Base-by-base conservation (phyloP, 2,329 filamentous ascomycete genomes). In the Penicillium sp. region DNA sequence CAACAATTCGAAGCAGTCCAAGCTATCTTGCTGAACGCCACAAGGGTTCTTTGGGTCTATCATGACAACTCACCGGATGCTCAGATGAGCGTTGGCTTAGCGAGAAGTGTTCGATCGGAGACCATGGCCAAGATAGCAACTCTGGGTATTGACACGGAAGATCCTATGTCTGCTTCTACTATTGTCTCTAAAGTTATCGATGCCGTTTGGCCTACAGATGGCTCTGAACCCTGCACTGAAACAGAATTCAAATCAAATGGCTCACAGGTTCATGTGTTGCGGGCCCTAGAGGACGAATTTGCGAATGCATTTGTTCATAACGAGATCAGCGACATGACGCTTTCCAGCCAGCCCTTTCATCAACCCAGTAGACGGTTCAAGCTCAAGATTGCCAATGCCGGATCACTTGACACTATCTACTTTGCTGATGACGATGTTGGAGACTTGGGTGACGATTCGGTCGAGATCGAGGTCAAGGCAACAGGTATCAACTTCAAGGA, bases 41-140 rank as follows among this genome's bases (percentile, higher is more conserved):
- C 50, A 6, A 53, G 60, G 21, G 47, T 65, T 3, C 59, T 68
- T 12, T 68, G 66, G 66, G 64, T 68, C 9, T 65, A 66, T 35
- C 58, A 57, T 5, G 51, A 57, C 14, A 58, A 62, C 18, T 60
- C 38, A 21, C 64, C 65, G 8, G 66, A 67, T 53, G 56, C 63
- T 14, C 63, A 66, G 30, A 67, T 67, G 66, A 62, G 59, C n/a
- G 60, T 67, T n/a, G 66, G 66, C 8, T 45, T 68, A 8, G 59
- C 63, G 11, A 60, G 66, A 14, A 66, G 61, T 46, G 47, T 68
- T 18, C 63, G 66, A 16, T 67, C 66, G 1, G 65, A 67, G 51
- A 63, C 61, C 0, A 26, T 64, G 51, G 61, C 63, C 24, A 64
- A 61, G 40, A 57, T 64, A 21, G 62, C 63, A 3, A 66, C 64